These are phyloP conservation scores for Tuber magnatum DNA, from an alignment of 495 filamentous ascomycete species.

Conservation along the genomic window DNA sequence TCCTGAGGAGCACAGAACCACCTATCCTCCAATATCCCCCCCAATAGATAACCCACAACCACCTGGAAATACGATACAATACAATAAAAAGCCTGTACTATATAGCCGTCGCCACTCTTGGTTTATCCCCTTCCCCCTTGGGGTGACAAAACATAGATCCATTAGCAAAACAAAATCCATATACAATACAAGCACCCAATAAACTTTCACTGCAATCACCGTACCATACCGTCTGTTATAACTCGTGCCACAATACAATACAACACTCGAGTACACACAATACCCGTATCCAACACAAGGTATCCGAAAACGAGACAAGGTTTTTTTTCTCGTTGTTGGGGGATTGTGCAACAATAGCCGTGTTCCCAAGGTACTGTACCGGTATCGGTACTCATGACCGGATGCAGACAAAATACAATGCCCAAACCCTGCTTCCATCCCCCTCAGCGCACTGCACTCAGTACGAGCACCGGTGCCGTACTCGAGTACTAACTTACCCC, in stretches of 20 bases:
- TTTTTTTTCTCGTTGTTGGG: not conserved
- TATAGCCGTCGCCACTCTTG: not conserved
- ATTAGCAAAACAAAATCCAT: too few species aligned
- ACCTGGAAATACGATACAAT: not conserved
- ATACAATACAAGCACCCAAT: not conserved
- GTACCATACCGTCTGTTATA: not conserved
- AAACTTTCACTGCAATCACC: not conserved
- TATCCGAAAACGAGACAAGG: not conserved
- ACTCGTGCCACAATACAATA: not conserved
- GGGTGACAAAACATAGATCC: not conserved
- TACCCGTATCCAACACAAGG: not conserved
- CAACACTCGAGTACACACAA: too few species aligned
- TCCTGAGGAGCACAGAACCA: not conserved
- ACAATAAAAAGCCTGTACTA: not conserved
- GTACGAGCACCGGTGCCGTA: too few species aligned
- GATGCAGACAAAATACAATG: not conserved
- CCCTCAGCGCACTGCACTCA: not conserved
- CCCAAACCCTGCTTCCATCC: not conserved
- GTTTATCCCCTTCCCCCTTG: not conserved
- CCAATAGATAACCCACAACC: not conserved
- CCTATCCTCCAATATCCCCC: not conserved
- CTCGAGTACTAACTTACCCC: too few species aligned
- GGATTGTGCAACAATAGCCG: not conserved
- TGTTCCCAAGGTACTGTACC: too few species aligned
- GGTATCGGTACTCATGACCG: not conserved